Conservation (phyloP, 768 basidiomycete genomes). For the Russula earlei region DNA sequence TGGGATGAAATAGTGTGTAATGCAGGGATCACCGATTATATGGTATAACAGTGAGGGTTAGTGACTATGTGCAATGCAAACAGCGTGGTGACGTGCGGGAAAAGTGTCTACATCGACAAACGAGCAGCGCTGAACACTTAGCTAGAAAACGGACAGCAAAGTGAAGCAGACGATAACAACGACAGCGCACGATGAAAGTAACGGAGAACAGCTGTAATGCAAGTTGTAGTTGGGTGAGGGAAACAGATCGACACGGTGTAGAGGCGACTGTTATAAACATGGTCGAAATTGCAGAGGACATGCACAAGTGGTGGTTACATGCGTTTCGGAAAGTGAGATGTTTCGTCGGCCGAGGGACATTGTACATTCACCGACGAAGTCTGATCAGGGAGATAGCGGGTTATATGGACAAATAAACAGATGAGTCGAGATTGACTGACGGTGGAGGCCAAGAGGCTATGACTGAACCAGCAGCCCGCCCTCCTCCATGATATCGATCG, state of each 20-base stretch:
- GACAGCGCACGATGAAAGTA: not conserved
- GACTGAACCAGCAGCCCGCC: slow-evolving; percentile 14
- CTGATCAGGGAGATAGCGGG: slow-evolving; percentile 8
- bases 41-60: slow-evolving; percentile 3
- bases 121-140: slow-evolving; percentile 10
- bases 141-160: slow-evolving; percentile 7
- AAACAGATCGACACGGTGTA: not conserved
- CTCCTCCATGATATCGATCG: slow-evolving; percentile 16
- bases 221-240: not conserved
- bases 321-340: slow-evolving; percentile 4
- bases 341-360: not conserved
- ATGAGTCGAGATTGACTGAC: slow-evolving; percentile 10
- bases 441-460: slow-evolving; percentile 8
- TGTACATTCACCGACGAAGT: slow-evolving; percentile 13
- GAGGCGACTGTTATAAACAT: slow-evolving; percentile 11
- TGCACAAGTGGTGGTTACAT: slow-evolving; percentile 10
- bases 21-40: slow-evolving; percentile 8
- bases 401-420: slow-evolving; percentile 18
- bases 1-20: slow-evolving; percentile 11
- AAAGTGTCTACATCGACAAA: not conserved
- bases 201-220: slow-evolving; percentile 4
- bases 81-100: not conserved
- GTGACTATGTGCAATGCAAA: slow-evolving; percentile 4
- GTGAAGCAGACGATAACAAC: slow-evolving; percentile 11
- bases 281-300: slow-evolving; percentile 8